Base-by-base conservation (phyloP, 179 eudicot species). In the Heliamphora pulchella region DNA sequence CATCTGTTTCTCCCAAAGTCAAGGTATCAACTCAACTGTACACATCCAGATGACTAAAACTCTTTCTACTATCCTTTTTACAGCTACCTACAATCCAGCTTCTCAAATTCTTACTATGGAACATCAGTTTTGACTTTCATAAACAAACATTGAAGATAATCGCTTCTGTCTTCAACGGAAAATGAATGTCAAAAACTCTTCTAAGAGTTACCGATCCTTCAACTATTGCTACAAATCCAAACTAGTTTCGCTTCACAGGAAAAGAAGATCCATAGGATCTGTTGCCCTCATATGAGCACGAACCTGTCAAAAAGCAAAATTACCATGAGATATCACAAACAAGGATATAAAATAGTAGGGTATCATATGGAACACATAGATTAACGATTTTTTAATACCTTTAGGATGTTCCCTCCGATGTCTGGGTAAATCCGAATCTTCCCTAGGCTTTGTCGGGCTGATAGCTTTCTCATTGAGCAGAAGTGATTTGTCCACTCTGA, bases 341-440 rank as follows among this genome's bases (percentile, higher is more conserved):
- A 69, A 10, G 20, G 65, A 3, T 57, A 5, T 15, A 3, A 61
- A n/a, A 61, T 10, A 61, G 3, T 53, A 55, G 62, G 31, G 31
- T 31, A 31, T 74, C 31, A n/a, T 47, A 74, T 64, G 8, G 2
- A 10, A 18, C 51, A 15, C 17, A 69, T 44, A 44, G 41, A 13
- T 13, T 41, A 69, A 44, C 13, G 31, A 67, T 31, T 69, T 69
- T 69, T 69, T n/a, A 69, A n/a, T 69, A 69, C 31, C 73, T 20
- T 69, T 50, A 13, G 15, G 20, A 7, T 11, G 8, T 46, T 31
- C 39, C 47, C 41, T 5, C 70, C 39, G 68, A 39, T 9, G 44
- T 66, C 70, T 41, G 2, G 43, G 47, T 39, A 17, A 66, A 66
- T 1, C 70, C 15, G 73, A 69, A 76, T 59, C 79, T 44, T 76